phyloP scores from a whole-genome alignment of 2,329 filamentous ascomycete species.

The Dothidotthia symphoricarpi region DNA sequence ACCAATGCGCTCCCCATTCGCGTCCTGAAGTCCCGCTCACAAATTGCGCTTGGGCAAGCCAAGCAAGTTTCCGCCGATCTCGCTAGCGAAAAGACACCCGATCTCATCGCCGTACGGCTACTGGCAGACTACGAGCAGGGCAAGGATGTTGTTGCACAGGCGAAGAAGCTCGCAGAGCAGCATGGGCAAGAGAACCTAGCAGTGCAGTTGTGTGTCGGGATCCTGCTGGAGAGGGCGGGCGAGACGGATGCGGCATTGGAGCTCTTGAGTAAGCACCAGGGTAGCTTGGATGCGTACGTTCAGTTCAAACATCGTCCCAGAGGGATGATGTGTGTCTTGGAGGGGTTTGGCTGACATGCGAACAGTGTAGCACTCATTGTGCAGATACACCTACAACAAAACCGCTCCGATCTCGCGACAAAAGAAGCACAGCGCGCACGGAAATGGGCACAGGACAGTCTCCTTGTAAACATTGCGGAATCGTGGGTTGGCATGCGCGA shows the following conservation, averaged over 20 bases:
- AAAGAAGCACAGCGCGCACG: constrained; percentile 86
- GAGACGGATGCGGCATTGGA: constrained; percentile 82
- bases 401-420: constrained; percentile 82
- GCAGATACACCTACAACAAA: constrained; percentile 89
- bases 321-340: background rate
- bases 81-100: constrained; percentile 63
- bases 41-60: constrained; percentile 77
- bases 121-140: constrained; percentile 63
- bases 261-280: constrained; percentile 78
- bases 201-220: constrained; percentile 81
- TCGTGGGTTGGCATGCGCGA: constrained; percentile 89
- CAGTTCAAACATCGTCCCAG: background rate
- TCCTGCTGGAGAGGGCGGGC: constrained; percentile 73
- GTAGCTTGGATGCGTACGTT: constrained; percentile 69
- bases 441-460: constrained; percentile 91
- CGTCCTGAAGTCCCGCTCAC: constrained; percentile 76
- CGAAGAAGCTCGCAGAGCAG: constrained; percentile 67
- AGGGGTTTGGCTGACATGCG: constrained; percentile 3
- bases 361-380: constrained; percentile 77
- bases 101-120: constrained; percentile 72
- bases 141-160: constrained; percentile 52
- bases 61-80: constrained; percentile 68
- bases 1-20: constrained; percentile 75
- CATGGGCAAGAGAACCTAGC: constrained; percentile 67
- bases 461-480: constrained; percentile 91